phyloP scores from a whole-genome alignment of 2,329 filamentous ascomycete species.

The Exophiala lecanii-corni region DNA sequence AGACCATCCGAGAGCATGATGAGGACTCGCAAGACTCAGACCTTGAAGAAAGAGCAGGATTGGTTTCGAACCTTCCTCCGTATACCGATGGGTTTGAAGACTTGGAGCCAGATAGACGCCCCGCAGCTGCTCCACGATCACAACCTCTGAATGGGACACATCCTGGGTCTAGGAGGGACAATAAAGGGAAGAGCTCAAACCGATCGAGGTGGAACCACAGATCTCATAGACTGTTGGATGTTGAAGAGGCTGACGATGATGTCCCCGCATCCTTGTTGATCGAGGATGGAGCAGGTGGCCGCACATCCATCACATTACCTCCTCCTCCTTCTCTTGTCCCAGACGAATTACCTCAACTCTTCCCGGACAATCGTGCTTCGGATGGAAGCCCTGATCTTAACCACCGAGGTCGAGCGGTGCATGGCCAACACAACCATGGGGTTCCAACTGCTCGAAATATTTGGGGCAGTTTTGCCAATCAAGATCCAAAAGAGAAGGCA shows the following conservation, averaged over 20 bases:
- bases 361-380: neutral
- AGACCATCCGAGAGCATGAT: constrained; percentile 44
- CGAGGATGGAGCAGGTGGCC: constrained; percentile 40
- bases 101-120: constrained; percentile 6
- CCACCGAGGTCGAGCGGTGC: neutral
- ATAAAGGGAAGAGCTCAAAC: constrained; percentile 14
- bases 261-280: constrained; percentile 60
- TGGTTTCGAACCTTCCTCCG: constrained; percentile 31
- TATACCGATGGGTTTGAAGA: constrained; percentile 17
- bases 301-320: constrained; percentile 19
- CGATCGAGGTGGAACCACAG: constrained; percentile 12
- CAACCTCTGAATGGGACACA: neutral
- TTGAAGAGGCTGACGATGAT: constrained; percentile 57
- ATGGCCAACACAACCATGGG: constrained; percentile 25
- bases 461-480: constrained; percentile 35
- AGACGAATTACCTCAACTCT: constrained; percentile 6
- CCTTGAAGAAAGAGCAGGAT: constrained; percentile 42
- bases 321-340: constrained; percentile 20
- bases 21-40: constrained; percentile 43
- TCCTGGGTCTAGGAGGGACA: constrained; percentile 2
- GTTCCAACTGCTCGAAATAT: constrained; percentile 18
- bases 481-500: constrained; percentile 68
- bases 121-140: neutral
- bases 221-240: constrained; percentile 29
- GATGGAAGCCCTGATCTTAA: constrained; percentile 11